phyloP scores from a whole-genome alignment of 805 yeast species.

The Candida odintsovae region DNA sequence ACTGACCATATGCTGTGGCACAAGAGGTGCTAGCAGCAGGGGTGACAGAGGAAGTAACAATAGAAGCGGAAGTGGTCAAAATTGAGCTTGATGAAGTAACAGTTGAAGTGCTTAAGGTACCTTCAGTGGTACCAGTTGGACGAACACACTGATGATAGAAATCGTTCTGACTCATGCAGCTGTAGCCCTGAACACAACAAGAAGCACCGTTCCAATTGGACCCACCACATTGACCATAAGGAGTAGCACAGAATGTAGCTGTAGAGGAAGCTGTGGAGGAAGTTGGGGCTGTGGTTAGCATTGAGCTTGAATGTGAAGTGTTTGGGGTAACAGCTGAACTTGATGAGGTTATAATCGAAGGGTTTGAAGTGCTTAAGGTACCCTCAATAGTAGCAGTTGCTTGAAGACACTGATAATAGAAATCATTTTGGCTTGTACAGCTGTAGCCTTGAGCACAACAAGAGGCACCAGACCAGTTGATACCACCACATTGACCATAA shows the following conservation, averaged over 20 bases:
- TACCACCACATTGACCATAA: conserved; percentile 18
- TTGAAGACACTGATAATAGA: no score
- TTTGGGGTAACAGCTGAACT: neutral
- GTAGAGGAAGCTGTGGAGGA: neutral
- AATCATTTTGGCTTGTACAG: conserved; percentile 9
- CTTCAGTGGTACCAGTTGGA: neutral
- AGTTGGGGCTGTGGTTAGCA: neutral
- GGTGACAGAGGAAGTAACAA: neutral
- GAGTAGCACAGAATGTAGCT: neutral
- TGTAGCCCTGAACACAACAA: conserved; percentile 9
- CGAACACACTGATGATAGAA: conserved; percentile 14
- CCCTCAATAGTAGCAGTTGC: no score
- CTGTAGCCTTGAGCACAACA: conserved; percentile 8
- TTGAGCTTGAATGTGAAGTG: conserved; percentile 1
- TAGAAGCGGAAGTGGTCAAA: conserved; percentile 1
- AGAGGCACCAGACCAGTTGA: conserved; percentile 6
- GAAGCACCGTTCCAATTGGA: conserved; percentile 6
- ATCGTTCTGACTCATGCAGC: conserved; percentile 8
- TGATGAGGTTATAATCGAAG: no score
- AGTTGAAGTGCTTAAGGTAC: neutral
- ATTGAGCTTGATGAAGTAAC: neutral
- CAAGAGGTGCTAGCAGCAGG: neutral
- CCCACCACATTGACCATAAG: conserved; percentile 18
- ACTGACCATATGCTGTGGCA: conserved; percentile 8
- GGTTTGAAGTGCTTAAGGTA: no score